Conservation (phyloP, 257 asterid species). For the Rhazya stricta region DNA sequence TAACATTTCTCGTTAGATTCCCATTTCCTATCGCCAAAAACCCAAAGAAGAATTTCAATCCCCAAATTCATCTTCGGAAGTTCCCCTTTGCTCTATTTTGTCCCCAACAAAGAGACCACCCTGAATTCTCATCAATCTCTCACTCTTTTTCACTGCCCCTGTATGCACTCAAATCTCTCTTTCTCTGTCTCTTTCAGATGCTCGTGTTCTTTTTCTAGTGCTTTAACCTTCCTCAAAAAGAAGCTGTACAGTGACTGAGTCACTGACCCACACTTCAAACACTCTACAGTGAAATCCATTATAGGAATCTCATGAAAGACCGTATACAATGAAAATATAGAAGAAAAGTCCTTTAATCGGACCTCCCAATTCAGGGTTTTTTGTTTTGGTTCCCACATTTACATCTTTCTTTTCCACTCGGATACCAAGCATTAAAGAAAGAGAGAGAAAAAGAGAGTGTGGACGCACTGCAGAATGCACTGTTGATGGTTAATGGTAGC, state of each 20-base stretch:
- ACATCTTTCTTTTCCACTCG: neutral
- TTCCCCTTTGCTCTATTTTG: neutral
- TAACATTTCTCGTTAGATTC: no score
- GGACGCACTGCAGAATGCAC: neutral
- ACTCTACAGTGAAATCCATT: constrained; percentile 15
- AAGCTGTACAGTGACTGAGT: neutral
- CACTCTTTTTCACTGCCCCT: neutral
- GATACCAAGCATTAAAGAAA: neutral
- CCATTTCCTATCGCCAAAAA: neutral
- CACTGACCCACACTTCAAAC: constrained; percentile 20
- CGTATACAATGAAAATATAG: neutral
- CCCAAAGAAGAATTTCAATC: neutral
- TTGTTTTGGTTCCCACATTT: neutral
- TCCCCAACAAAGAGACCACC: neutral
- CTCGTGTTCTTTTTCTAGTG: neutral
- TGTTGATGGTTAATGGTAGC: neutral
- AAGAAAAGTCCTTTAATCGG: neutral
- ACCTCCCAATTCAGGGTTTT: neutral
- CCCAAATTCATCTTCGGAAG: neutral
- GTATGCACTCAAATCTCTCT: neutral
- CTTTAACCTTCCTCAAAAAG: neutral
- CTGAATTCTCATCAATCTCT: neutral
- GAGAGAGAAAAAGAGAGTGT: neutral
- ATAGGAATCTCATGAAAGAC: constrained; percentile 7
- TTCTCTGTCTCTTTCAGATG: neutral